A percentile compares a stretch with the other conserved stretches of the same genome.
phyloP scores from a whole-genome alignment of 225 moss, liverwort and hornwort genomes.

The Bryoerythrophyllum caledonicum region DNA sequence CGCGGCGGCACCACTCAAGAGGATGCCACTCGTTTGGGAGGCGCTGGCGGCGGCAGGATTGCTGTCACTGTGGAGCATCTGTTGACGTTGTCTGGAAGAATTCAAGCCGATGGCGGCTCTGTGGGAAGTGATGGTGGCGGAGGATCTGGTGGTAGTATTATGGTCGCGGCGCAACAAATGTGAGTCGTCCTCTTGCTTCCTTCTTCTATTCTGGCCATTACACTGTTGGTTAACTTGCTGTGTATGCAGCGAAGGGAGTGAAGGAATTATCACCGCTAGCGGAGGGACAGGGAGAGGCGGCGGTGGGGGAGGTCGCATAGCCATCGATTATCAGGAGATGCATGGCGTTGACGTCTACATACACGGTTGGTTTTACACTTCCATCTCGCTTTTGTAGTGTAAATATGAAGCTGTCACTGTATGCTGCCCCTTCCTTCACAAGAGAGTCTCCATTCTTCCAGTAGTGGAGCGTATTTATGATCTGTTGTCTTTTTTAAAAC shows the following conservation, averaged over 20 bases:
- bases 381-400: neutral
- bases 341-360: conserved; percentile 43
- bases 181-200: conserved; percentile 28
- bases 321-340: conserved; percentile 40
- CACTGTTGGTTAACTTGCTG: neutral
- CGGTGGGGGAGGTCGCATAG: conserved; percentile 76
- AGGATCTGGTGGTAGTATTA: conserved; percentile 76
- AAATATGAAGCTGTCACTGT: neutral
- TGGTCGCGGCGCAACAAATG: conserved; percentile 49
- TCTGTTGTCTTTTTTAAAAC: neutral
- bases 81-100: conserved; percentile 46
- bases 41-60: conserved; percentile 67
- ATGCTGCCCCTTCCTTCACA: neutral
- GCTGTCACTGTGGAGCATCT: conserved; percentile 40
- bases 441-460: neutral
- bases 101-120: conserved; percentile 64
- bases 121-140: conserved; percentile 70
- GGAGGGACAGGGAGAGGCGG: conserved; percentile 73
- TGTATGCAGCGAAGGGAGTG: conserved; percentile 50
- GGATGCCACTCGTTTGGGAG: conserved; percentile 42
- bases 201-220: too few species aligned
- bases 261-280: conserved; percentile 57
- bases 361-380: conserved; percentile 41
- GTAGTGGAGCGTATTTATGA: neutral
- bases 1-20: conserved; percentile 55